Conservation (phyloP, 2,329 filamentous ascomycete genomes). For the Pseudogymnoascus sp. region DNA sequence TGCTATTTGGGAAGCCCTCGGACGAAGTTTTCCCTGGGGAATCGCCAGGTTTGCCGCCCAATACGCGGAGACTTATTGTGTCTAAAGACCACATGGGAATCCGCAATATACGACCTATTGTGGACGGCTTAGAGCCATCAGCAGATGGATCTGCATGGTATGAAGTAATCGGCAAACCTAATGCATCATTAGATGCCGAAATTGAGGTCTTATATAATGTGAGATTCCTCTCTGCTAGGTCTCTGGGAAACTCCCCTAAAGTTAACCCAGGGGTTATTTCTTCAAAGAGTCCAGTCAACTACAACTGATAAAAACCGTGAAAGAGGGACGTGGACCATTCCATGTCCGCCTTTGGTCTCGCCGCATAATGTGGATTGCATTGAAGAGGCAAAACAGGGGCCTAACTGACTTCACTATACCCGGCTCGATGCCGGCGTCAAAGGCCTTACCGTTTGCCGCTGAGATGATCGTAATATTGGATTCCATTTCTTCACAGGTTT, state of each 20-base stretch:
- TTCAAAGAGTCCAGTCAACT: not conserved
- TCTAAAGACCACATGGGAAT: not conserved
- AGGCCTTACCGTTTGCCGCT: not conserved
- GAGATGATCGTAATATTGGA: not conserved
- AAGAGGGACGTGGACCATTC: not conserved
- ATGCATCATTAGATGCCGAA: not conserved
- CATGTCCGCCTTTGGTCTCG: not conserved
- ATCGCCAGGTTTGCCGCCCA: not conserved
- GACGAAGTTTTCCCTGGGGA: not conserved
- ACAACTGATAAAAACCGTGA: not conserved
- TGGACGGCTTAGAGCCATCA: not conserved
- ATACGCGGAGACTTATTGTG: not conserved
- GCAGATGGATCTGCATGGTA: not conserved
- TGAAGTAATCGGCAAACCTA: not conserved
- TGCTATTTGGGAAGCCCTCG: not conserved
- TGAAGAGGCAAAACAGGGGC: not conserved
- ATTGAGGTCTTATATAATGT: not conserved
- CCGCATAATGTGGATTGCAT: not conserved
- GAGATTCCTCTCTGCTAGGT: not conserved
- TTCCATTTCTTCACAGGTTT: not conserved
- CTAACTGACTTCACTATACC: not conserved
- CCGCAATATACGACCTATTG: not conserved
- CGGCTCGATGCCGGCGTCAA: not conserved
- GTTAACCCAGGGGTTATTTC: not conserved
- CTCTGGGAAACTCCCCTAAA: not conserved